These are phyloP conservation scores for Dactylellina drechsleri DNA, from an alignment of 2,329 filamentous ascomycete species.

Conservation along the genomic window DNA sequence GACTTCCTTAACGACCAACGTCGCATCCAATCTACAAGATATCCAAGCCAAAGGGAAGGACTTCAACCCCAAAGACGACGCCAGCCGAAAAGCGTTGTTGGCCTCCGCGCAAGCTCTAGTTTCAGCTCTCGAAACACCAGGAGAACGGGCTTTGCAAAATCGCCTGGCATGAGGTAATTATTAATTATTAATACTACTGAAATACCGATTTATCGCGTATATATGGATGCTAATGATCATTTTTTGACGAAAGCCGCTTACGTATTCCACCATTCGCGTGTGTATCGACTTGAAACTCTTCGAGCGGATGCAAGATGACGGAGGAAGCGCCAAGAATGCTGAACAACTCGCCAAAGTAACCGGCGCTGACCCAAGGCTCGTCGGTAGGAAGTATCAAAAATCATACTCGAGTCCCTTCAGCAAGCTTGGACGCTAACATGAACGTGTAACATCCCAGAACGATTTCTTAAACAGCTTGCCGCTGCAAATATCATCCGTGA, in stretches of 20 bases:
- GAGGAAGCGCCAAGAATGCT: slow-evolving; percentile 3
- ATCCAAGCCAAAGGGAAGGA: slow-evolving; percentile 2
- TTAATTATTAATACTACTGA: too few relatives aligned
- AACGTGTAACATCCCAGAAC: neutral
- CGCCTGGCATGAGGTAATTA: slow-evolving; percentile 5
- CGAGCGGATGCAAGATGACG: slow-evolving; percentile 1
- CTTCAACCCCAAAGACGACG: neutral
- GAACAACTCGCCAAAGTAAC: slow-evolving; percentile 4
- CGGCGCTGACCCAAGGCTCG: neutral
- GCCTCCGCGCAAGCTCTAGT: neutral
- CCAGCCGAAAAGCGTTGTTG: slow-evolving; percentile 5
- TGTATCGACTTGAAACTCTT: slow-evolving; percentile 12
- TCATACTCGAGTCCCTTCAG: neutral
- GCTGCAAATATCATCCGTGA: slow-evolving; percentile 4
- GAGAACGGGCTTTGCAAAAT: slow-evolving; percentile 2
- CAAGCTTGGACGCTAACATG: too few relatives aligned
- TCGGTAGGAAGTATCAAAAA: neutral
- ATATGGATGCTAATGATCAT: neutral
- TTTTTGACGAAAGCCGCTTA: slow-evolving; percentile 1
- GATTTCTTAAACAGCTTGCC: slow-evolving; percentile 2
- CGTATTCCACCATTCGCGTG: neutral
- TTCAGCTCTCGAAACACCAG: slow-evolving; percentile 5
- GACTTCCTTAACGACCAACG: neutral
- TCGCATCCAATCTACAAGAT: neutral
- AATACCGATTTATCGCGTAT: too few relatives aligned